Conservation (phyloP, 306 rosid species). For the Inga laurina region DNA sequence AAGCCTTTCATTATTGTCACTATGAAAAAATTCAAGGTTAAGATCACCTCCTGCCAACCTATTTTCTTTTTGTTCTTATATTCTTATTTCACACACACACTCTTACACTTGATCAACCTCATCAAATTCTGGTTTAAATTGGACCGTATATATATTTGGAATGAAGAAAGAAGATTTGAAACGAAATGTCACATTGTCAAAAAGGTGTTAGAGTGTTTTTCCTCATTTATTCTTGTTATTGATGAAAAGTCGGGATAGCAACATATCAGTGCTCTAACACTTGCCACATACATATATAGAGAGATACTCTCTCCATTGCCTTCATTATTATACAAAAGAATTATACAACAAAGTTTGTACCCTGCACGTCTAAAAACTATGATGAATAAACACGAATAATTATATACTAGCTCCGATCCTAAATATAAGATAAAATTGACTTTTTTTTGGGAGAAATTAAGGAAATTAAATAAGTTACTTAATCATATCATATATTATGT, state of each 20-base stretch:
- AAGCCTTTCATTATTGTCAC: background rate
- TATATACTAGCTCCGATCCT: too few species aligned
- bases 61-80: background rate
- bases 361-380: background rate
- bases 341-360: slow-evolving; percentile 28
- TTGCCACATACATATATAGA: background rate
- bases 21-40: background rate
- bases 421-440: too few species aligned
- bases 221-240: slow-evolving; percentile 16
- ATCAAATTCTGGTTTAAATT: background rate
- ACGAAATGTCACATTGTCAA: slow-evolving; percentile 26
- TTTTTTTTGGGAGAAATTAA: too few species aligned
- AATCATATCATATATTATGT: too few species aligned
- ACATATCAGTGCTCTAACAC: slow-evolving; percentile 32
- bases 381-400: background rate
- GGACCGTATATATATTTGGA: slow-evolving; percentile 12
- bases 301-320: background rate
- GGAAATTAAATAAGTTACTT: too few species aligned
- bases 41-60: background rate
- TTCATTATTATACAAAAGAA: slow-evolving; percentile 33
- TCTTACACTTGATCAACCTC: background rate
- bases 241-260: slow-evolving; percentile 26
- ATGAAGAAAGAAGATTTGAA: slow-evolving; percentile 20
- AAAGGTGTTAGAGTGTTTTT: slow-evolving; percentile 27
- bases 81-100: background rate